Conservation (phyloP, 805 yeast species). For the Metschnikowia gelsemii region DNA sequence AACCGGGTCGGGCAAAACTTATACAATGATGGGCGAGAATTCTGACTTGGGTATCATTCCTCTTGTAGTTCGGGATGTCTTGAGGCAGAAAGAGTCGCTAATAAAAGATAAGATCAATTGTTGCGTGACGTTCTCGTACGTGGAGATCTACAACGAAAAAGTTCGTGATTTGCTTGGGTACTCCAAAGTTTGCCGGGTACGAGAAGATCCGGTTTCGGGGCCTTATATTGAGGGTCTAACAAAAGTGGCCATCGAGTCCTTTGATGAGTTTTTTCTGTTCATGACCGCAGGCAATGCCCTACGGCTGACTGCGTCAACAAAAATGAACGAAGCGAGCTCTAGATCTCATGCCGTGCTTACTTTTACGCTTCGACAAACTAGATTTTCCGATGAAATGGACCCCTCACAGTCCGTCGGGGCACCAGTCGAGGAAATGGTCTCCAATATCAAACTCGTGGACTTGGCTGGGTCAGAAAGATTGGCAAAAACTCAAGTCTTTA, state of each 20-base stretch:
- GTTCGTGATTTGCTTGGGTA: slow-evolving; percentile 58
- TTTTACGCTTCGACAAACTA: slow-evolving; percentile 57
- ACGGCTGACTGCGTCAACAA: slow-evolving; percentile 71
- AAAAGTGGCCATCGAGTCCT: slow-evolving; percentile 51
- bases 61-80: slow-evolving; percentile 51
- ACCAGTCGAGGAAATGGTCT: slow-evolving; percentile 48
- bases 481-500: slow-evolving; percentile 58
- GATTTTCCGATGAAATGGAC: slow-evolving; percentile 29
- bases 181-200: slow-evolving; percentile 43
- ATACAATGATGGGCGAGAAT: slow-evolving; percentile 43
- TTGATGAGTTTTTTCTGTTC: slow-evolving; percentile 47
- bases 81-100: slow-evolving; percentile 40
- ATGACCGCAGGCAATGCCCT: slow-evolving; percentile 51
- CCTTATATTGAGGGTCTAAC: slow-evolving; percentile 70
- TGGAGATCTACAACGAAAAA: slow-evolving; percentile 77
- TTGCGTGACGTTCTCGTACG: slow-evolving; percentile 52
- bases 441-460: slow-evolving; percentile 70
- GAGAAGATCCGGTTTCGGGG: slow-evolving; percentile 66
- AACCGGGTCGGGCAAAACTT: slow-evolving; percentile 44
- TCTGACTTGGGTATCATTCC: slow-evolving; percentile 40
- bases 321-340: slow-evolving; percentile 69
- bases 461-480: slow-evolving; percentile 82
- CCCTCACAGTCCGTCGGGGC: slow-evolving; percentile 30
- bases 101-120: slow-evolving; percentile 39
- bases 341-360: slow-evolving; percentile 82